phyloP scores from a whole-genome alignment of 768 basidiomycete genomes.

The Lactarius hengduanensis region DNA sequence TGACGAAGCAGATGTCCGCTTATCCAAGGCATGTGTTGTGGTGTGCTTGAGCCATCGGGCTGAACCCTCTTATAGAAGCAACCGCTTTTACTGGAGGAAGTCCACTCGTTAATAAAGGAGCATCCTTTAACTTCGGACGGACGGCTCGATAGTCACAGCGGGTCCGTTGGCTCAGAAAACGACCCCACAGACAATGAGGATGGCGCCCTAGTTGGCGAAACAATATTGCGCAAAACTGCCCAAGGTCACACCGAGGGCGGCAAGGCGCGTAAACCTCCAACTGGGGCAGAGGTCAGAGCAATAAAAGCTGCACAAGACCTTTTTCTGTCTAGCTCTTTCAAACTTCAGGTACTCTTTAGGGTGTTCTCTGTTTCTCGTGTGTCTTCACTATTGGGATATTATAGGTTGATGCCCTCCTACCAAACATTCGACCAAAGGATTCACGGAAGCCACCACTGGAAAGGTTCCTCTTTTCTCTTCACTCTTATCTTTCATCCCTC shows the following conservation, averaged over 20 bases:
- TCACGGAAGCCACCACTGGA: constrained; percentile 59
- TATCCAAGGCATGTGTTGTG: constrained; percentile 8
- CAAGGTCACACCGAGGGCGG: constrained; percentile 11
- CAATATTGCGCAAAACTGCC: background rate
- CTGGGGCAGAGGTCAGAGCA: constrained; percentile 64
- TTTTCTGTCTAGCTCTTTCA: constrained; percentile 78
- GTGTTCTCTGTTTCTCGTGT: background rate
- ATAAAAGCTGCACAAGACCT: constrained; percentile 76
- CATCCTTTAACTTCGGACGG: background rate
- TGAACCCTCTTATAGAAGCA: constrained; percentile 5
- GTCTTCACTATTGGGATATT: constrained; percentile 17
- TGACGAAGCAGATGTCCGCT: background rate
- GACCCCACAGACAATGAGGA: background rate
- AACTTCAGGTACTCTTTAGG: constrained; percentile 61
- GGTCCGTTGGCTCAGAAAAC: background rate
- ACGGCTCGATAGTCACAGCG: background rate
- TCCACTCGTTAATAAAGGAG: background rate
- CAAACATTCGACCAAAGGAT: constrained; percentile 68
- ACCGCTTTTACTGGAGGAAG: background rate
- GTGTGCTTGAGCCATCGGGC: background rate
- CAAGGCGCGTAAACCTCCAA: constrained; percentile 50
- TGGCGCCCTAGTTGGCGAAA: background rate
- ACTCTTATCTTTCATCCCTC: constrained; percentile 60
- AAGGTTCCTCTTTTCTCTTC: constrained; percentile 64
- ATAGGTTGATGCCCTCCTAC: constrained; percentile 78